These are phyloP conservation scores for Monosporascus sp. DNA, from an alignment of 2,329 filamentous ascomycete genomes.

Conservation along the genomic window DNA sequence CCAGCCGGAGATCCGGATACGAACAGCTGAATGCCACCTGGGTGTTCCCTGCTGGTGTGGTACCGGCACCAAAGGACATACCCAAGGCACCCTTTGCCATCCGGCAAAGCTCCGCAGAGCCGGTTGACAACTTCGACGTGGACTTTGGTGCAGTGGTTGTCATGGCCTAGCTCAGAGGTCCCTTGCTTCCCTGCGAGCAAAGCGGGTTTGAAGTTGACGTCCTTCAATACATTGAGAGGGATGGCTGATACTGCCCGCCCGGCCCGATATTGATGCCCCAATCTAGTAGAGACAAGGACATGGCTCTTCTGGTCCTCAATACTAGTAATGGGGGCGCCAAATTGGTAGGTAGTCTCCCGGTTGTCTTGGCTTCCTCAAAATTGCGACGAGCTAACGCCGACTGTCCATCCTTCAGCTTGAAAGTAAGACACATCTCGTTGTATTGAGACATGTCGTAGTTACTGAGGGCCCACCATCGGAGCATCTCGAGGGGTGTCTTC, in stretches of 20 bases:
- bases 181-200: slow-evolving; percentile 14
- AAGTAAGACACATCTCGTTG: slow-evolving; percentile 33
- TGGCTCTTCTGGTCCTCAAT: slow-evolving; percentile 21
- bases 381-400: slow-evolving; percentile 39
- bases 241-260: slow-evolving; percentile 34
- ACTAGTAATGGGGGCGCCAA: slow-evolving; percentile 30
- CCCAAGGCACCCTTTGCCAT: slow-evolving; percentile 30
- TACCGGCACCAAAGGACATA: slow-evolving; percentile 40
- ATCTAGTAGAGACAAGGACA: too few species aligned
- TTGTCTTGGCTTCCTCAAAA: slow-evolving; percentile 35
- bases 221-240: slow-evolving; percentile 38
- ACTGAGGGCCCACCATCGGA: slow-evolving; percentile 42
- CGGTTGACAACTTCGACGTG: slow-evolving; percentile 31
- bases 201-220: slow-evolving; percentile 34
- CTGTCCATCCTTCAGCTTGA: slow-evolving; percentile 38
- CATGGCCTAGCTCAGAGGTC: slow-evolving; percentile 34
- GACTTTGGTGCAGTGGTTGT: slow-evolving; percentile 40
- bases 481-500: slow-evolving; percentile 33
- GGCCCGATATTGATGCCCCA: slow-evolving; percentile 4
- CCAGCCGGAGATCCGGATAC: slow-evolving; percentile 21
- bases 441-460: slow-evolving; percentile 35
- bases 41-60: slow-evolving; percentile 38
- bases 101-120: too few species aligned
- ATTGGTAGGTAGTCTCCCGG: slow-evolving; percentile 35
- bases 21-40: slow-evolving; percentile 38